phyloP scores from a whole-genome alignment of 2,329 filamentous ascomycete genomes.

The Davidsoniella neocaledoniae region DNA sequence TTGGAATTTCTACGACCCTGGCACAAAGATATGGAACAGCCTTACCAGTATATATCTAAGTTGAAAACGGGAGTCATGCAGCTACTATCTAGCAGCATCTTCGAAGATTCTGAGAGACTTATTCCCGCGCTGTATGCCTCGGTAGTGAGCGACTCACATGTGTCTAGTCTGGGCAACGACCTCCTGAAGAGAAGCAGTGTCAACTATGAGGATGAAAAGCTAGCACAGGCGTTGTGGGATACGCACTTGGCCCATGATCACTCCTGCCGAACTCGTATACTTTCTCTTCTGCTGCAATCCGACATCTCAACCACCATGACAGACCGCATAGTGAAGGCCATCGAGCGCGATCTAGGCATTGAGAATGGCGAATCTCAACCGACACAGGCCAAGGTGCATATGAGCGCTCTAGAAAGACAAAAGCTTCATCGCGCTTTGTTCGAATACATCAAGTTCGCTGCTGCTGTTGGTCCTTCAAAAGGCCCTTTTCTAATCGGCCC shows the following conservation, averaged over 20 bases:
- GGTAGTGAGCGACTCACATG: slow-evolving; percentile 62
- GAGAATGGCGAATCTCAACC: slow-evolving; percentile 11
- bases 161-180: slow-evolving; percentile 76
- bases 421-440: slow-evolving; percentile 75
- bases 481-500: slow-evolving; percentile 50
- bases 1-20: slow-evolving; percentile 52
- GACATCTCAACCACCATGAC: slow-evolving; percentile 53
- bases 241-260: slow-evolving; percentile 60
- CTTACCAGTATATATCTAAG: slow-evolving; percentile 19
- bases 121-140: slow-evolving; percentile 70
- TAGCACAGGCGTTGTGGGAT: slow-evolving; percentile 51
- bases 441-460: slow-evolving; percentile 73
- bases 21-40: slow-evolving; percentile 24
- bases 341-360: slow-evolving; percentile 25
- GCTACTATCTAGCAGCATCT: slow-evolving; percentile 71
- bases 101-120: slow-evolving; percentile 68
- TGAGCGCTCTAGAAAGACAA: slow-evolving; percentile 52
- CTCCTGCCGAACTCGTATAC: slow-evolving; percentile 59
- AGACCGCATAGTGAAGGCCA: slow-evolving; percentile 48
- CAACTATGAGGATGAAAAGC: slow-evolving; percentile 49
- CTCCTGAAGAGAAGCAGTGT: slow-evolving; percentile 65
- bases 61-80: slow-evolving; percentile 42
- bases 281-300: slow-evolving; percentile 63
- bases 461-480: slow-evolving; percentile 47
- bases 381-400: neutral